Evolutionary conservation across 805 yeast genomes (phyloP).

Genomic region (Sugiyamaella valdiviana): DNA sequence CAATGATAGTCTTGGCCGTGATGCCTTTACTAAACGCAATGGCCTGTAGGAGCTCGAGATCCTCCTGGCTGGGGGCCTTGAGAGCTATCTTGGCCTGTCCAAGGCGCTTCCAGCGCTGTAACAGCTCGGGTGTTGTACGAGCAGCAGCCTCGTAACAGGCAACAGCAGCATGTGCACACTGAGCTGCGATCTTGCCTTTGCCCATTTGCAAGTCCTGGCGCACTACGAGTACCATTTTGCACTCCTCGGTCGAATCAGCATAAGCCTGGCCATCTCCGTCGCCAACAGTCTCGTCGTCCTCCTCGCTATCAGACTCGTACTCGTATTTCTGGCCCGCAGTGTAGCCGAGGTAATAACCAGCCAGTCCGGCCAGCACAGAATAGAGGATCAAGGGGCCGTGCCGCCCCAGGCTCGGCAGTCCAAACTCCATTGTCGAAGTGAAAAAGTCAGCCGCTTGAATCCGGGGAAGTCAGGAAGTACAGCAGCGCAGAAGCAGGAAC

Average conservation of each 20-base stretch:
- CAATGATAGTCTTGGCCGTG: conserved; percentile 76
- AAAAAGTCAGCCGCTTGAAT: neutral
- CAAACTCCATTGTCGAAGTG: neutral
- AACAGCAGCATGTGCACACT: conserved; percentile 95
- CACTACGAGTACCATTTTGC: conserved; percentile 73
- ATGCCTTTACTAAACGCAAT: conserved; percentile 74
- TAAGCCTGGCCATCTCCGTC: conserved; percentile 16
- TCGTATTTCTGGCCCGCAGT: neutral
- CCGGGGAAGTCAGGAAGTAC: neutral
- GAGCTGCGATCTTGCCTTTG: conserved; percentile 96
- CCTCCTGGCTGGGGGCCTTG: conserved; percentile 50
- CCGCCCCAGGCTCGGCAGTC: neutral
- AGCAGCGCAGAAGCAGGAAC: too few relatives aligned
- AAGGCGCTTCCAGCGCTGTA: conserved; percentile 66
- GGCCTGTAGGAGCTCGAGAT: conserved; percentile 70
- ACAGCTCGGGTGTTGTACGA: conserved; percentile 53
- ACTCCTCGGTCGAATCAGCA: conserved; percentile 18
- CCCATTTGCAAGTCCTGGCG: conserved; percentile 88
- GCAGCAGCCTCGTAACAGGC: conserved; percentile 65
- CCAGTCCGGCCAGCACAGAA: conserved; percentile 6
- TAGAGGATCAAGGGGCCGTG: neutral
- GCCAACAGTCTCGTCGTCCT: conserved; percentile 13
- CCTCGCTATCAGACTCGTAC: conserved; percentile 3
- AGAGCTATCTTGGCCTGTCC: conserved; percentile 95
- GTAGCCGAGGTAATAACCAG: conserved; percentile 14